Evolutionary conservation across 1,284 basidiomycete species (phyloP), one percentile per base, ranked within the genome.

Genomic region (Melampsora americana): DNA sequence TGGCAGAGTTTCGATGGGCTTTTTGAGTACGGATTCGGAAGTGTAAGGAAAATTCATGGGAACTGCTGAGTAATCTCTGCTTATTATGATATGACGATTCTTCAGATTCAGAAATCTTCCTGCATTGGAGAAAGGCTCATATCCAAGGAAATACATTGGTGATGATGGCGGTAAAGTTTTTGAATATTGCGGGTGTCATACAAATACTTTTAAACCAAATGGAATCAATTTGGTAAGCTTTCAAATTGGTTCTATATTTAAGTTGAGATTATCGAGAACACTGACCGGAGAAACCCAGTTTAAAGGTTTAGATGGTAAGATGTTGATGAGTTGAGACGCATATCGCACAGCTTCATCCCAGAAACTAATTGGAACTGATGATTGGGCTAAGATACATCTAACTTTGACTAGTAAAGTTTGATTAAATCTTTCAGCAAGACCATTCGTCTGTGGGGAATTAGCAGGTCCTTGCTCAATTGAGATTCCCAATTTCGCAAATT

Each of bases 151-250:
- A 0, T 60, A 23, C 16, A 69, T 14, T 3, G 68, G 53, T 7
- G 28, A 4, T 1, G 32, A 32, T 20, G 56, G 68, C 59, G 35
- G 28, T 3, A 12, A 23, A 3, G 60, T 18, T 61, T 69, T 69
- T 35, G 35, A 35, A 35, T 35, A 3, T 35, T 35, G 35, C 9
- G 3, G 35, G 3, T 35, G 35, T 35, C 35, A n/a, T n/a, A n/a
- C 67, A 69, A 30, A 20, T 2, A 69, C 69, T 44, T 70, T 70
- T 7, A 70, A 32, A 1, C 69, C 69, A 70, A 62, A 70, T 32
- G 69, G 69, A 26, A 70, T 39, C 6, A 70, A 18, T n/a, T 61
- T 2, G 18, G 35, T 69, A 12, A 69, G 5, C 5, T 69, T 46
- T 11, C 56, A 39, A 2, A 61, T 18, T 59, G 68, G 68, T 61